These are phyloP conservation scores for Sporobolomyces roseus DNA, from an alignment of 768 basidiomycete genomes.

Conservation along the genomic window DNA sequence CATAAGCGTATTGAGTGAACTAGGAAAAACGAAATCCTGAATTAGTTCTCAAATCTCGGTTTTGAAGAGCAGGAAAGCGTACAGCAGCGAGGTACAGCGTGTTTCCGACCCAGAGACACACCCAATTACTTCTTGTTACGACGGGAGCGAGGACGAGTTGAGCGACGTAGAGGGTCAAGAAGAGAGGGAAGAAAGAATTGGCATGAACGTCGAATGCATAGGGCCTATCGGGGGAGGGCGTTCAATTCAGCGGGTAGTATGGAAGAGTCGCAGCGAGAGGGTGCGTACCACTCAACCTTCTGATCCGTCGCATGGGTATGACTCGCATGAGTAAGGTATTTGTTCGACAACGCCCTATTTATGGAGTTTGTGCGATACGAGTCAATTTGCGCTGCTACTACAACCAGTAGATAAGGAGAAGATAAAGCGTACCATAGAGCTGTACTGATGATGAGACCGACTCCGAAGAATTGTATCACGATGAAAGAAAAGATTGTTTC, in stretches of 20 bases:
- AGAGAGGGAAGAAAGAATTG: constrained; percentile 92
- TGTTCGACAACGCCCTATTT: constrained; percentile 37
- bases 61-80: background rate
- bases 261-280: constrained; percentile 58
- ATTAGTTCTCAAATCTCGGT: background rate
- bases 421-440: constrained; percentile 61
- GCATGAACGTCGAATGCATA: constrained; percentile 97
- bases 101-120: constrained; percentile 89
- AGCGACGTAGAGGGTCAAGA: constrained; percentile 80
- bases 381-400: background rate
- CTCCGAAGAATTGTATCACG: constrained; percentile 77
- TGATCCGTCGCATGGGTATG: constrained; percentile 41
- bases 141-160: constrained; percentile 82
- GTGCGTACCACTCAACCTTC: constrained; percentile 30
- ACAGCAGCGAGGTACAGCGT: constrained; percentile 74
- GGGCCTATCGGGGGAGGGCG: constrained; percentile 52
- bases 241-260: constrained; percentile 60
- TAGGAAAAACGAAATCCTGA: constrained; percentile 44
- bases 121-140: constrained; percentile 79
- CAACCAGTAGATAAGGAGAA: background rate
- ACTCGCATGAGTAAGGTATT: constrained; percentile 42
- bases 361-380: background rate
- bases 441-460: constrained; percentile 70
- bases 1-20: constrained; percentile 86
- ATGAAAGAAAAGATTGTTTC: constrained; percentile 73